Percentiles rank a stretch among this genome's conserved stretches.
These are phyloP conservation scores for Vitis hybrid DNA, from an alignment of 177 flowering plant genomes.

Conservation along the genomic window DNA sequence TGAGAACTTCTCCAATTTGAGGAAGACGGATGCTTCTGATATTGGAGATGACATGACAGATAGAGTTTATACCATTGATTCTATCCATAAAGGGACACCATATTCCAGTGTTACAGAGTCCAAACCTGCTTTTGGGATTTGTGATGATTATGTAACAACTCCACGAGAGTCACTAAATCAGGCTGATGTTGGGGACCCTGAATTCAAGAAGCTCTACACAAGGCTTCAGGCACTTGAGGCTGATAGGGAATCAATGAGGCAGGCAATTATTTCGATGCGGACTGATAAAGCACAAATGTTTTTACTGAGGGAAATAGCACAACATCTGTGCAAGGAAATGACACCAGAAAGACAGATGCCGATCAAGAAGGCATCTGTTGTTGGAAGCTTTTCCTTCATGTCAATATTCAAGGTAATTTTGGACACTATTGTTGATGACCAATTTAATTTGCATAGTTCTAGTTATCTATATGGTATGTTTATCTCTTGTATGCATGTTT, in stretches of 20 bases:
- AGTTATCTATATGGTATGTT: neutral
- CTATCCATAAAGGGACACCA: constrained; percentile 55
- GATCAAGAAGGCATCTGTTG: constrained; percentile 47
- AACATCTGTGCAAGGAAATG: constrained; percentile 73
- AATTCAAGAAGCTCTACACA: constrained; percentile 73
- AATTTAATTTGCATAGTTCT: constrained; percentile 2
- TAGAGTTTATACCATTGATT: constrained; percentile 86
- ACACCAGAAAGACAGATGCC: constrained; percentile 53
- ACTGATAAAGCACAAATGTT: constrained; percentile 91
- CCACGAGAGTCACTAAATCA: constrained; percentile 45
- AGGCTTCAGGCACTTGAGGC: constrained; percentile 97
- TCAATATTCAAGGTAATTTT: constrained; percentile 61
- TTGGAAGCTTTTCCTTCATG: constrained; percentile 43
- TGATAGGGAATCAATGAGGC: constrained; percentile 95
- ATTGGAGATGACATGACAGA: constrained; percentile 75
- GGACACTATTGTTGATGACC: neutral
- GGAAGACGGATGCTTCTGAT: constrained; percentile 59
- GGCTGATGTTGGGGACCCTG: constrained; percentile 60
- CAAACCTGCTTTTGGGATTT: constrained; percentile 38
- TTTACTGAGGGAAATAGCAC: constrained; percentile 89
- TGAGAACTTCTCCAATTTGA: constrained; percentile 41
- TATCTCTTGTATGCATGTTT: neutral
- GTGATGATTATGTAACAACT: constrained; percentile 50
- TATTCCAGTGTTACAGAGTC: constrained; percentile 33
- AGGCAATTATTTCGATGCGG: constrained; percentile 80